Percentiles rank a stretch among this genome's conserved stretches.
Evolutionary conservation across 371 early-diverging fungal species (phyloP).

Genomic region (Nematocida minor): DNA sequence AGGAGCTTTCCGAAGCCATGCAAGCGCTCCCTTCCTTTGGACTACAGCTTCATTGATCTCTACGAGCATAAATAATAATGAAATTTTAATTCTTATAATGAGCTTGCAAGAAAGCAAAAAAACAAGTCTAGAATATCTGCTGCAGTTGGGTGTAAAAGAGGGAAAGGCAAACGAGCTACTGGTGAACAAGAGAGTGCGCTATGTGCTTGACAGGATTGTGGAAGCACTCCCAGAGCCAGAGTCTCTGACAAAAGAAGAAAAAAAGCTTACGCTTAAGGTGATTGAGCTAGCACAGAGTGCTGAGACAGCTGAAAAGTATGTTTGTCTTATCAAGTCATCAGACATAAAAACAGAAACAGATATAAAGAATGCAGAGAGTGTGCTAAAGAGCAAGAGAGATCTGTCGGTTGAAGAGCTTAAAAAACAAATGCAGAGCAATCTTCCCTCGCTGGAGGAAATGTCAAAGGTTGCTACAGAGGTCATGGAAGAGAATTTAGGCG

Average conservation of each 20-base stretch:
- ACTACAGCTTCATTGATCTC: slow-evolving; percentile 11
- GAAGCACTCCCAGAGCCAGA: neutral
- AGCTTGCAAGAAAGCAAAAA: neutral
- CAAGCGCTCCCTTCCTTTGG: neutral
- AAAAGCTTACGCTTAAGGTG: slow-evolving; percentile 41
- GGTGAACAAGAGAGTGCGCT: slow-evolving; percentile 41
- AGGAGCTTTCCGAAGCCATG: neutral
- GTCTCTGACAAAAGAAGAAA: neutral
- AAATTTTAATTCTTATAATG: slow-evolving; percentile 30
- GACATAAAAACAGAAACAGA: slow-evolving; percentile 20
- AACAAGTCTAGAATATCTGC: slow-evolving; percentile 3
- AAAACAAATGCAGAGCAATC: slow-evolving; percentile 16
- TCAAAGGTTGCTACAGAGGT: slow-evolving; percentile 5
- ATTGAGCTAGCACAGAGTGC: slow-evolving; percentile 1
- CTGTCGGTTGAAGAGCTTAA: neutral
- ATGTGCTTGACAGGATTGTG: neutral
- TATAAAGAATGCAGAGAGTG: slow-evolving; percentile 19
- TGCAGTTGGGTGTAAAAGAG: neutral
- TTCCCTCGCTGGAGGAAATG: slow-evolving; percentile 20
- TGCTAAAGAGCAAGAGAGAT: neutral
- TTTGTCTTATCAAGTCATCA: neutral
- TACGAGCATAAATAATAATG: slow-evolving; percentile 36
- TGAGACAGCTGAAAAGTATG: neutral
- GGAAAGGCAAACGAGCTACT: slow-evolving; percentile 27
- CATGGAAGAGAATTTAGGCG: slow-evolving; percentile 11